Base-by-base conservation (phyloP, 1,284 basidiomycete genomes). In the Amylostereum chailletii region DNA sequence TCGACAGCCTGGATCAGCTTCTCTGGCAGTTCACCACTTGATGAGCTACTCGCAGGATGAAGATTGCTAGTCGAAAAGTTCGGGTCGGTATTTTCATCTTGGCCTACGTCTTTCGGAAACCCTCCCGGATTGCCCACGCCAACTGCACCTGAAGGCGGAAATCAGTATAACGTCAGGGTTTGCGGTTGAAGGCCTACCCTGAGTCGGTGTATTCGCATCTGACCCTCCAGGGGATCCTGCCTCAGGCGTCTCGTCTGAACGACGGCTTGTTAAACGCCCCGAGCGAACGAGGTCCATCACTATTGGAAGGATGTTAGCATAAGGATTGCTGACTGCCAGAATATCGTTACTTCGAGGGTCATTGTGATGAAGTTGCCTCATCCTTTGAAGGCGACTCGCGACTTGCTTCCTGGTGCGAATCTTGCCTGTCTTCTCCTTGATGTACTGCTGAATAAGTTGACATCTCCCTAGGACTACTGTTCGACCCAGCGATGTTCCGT, bases 341-440 rank as follows among this genome's bases (percentile, higher is more conserved):
- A 27, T 19, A 34, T 11, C 19, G 29, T n/a, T 45, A 57, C 55
- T 50, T 19, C 45, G 27, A 10, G 54, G 51, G 29, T 57, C 54
- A 32, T 51, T 45, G 19, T 50, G 48, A 27, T 56, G 47, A 9
- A 45, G 49, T 26, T 47, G 54, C 29, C 55, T 48, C 31, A 57
- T 36, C 11, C 55, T 42, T 46, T 57, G 55, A 37, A 57, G 47
- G 11, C 55, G 54, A 45, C 55, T 57, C 36, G 54, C 53, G n/a
- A 57, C 56, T 41, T 57, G 55, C 49, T 57, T 56, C 31, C 54
- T 49, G 10, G 51, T 53, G 37, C 55, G 55, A 34, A 46, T 51
- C 36, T 56, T 57, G 40, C 55, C 55, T 19, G 55, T 57, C 34
- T 51, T 53, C 34, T 53, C 49, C 38, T 49, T 47, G 30, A 57